Evolutionary conservation across 1,284 basidiomycete species (phyloP), one percentile per base, ranked within the genome.

Genomic region (Athelia sp.): DNA sequence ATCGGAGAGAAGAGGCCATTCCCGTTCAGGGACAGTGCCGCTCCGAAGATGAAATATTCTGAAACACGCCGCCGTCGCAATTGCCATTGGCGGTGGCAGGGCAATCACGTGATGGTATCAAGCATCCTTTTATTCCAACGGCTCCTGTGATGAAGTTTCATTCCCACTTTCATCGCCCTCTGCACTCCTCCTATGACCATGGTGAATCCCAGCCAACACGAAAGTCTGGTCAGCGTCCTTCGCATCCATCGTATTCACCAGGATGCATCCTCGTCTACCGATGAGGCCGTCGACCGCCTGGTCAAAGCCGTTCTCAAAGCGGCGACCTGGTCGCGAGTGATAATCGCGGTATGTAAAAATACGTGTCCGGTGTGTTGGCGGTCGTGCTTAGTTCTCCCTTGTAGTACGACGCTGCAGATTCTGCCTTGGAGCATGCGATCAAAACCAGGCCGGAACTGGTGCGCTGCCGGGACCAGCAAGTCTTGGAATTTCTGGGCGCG

Each of bases 221-320:
- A 21, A n/a, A 40, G n/a, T n/a, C 6, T 40, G 8, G 36, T 40
- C 43, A 44, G 21, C 22, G 43, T 44, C 43, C 43, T 44, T 11
- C 43, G 43, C 22, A 44, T 44, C 24, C 43, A 44, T 21, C 43
- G 43, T 22, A n/a, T n/a, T 9, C 36, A 40, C 18, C 43, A 44
- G 15, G 19, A 22, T 44, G 19, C 43, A 26, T 23, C 18, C 19
- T 15, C 43, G 22, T 22, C 15, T 9, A 26, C 43, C 23, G 18
- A 22, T 44, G 21, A 26, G 15, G 15, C 45, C 14, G 17, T 46
- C 19, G 17, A 15, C 29, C n/a, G 24, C 17, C 45, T 46, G 9
- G 18, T 46, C 9, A 18, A 46, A 13, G 45, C 45, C 29, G 45
- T 24, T 19, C 22, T 31, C 13, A 19, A 23, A 17, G 45, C 45